Conservation (phyloP, 352 stramenopile species). For the Pythium guiyangense region DNA sequence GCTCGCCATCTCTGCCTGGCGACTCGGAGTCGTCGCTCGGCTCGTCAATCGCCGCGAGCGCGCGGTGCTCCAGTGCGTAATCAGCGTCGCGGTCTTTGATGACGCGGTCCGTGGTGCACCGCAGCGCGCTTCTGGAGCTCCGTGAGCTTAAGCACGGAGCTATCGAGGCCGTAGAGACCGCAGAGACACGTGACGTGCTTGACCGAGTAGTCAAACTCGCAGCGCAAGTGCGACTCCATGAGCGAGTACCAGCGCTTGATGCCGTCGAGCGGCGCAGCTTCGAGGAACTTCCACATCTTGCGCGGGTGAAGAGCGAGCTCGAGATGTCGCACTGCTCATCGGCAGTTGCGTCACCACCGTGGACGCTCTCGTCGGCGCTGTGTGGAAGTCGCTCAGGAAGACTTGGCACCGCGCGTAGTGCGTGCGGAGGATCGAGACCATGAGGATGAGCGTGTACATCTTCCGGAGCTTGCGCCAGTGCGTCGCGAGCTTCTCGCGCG, state of each 20-base stretch:
- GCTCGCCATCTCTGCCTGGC: neutral
- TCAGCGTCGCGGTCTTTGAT: too few species aligned
- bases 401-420: constrained; percentile 59
- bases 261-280: constrained; percentile 60
- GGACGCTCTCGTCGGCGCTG: neutral
- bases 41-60: neutral
- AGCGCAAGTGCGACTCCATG: constrained; percentile 76
- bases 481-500: constrained; percentile 8
- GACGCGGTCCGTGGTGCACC: constrained; percentile 3
- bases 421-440: constrained; percentile 79
- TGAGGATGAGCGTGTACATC: constrained; percentile 82
- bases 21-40: neutral
- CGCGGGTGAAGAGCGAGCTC: constrained; percentile 75
- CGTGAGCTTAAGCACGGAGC: constrained; percentile 32
- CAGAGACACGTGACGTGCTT: constrained; percentile 67
- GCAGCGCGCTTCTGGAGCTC: constrained; percentile 7
- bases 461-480: constrained; percentile 64
- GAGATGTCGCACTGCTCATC: constrained; percentile 49
- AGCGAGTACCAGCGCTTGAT: constrained; percentile 75
- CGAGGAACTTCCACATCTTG: constrained; percentile 70
- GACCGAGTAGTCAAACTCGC: constrained; percentile 78
- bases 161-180: constrained; percentile 66
- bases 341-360: neutral
- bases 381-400: constrained; percentile 41
- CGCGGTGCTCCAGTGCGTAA: too few species aligned